These are phyloP conservation scores for Pyrenopolyporus hunteri DNA, from an alignment of 495 filamentous ascomycete genomes.

Conservation along the genomic window DNA sequence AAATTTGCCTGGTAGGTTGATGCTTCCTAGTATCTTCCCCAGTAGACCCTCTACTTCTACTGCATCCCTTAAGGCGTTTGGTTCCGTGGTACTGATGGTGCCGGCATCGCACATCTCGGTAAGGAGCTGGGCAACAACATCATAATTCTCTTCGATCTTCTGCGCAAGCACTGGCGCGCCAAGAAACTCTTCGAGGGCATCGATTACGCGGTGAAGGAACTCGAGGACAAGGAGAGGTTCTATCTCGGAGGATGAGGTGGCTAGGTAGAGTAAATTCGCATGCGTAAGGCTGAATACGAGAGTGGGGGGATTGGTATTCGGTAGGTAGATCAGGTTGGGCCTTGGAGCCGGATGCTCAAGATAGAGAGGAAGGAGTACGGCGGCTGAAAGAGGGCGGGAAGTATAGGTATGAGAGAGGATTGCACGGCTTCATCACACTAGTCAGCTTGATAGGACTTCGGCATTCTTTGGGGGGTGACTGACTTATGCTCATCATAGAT, in stretches of 20 bases:
- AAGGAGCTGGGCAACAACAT: constrained; percentile 91
- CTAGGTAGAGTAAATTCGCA: constrained; percentile 85
- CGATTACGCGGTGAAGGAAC: constrained; percentile 92
- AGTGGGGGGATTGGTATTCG: constrained; percentile 82
- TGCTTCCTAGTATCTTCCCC: constrained; percentile 87
- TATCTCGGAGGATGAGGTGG: constrained; percentile 79
- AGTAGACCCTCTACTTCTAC: constrained; percentile 90
- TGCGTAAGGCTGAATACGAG: constrained; percentile 87
- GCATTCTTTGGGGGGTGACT: constrained; percentile 15
- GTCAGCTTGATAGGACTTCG: not conserved
- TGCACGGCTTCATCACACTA: constrained; percentile 34
- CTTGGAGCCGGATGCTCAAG: constrained; percentile 82
- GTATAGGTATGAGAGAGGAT: constrained; percentile 65
- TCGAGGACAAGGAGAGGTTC: constrained; percentile 95
- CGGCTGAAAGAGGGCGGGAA: constrained; percentile 77
- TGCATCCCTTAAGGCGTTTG: constrained; percentile 88
- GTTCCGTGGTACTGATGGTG: constrained; percentile 86
- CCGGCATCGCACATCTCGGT: constrained; percentile 98
- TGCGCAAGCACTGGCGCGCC: constrained; percentile 83
- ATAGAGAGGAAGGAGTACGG: constrained; percentile 81
- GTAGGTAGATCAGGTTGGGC: constrained; percentile 83
- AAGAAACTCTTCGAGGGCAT: constrained; percentile 93
- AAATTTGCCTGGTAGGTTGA: constrained; percentile 68
- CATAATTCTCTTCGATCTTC: constrained; percentile 88
- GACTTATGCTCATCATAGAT: constrained; percentile 94